phyloP scores from a whole-genome alignment of 495 filamentous ascomycete genomes.

The Talaromyces stipitatus region DNA sequence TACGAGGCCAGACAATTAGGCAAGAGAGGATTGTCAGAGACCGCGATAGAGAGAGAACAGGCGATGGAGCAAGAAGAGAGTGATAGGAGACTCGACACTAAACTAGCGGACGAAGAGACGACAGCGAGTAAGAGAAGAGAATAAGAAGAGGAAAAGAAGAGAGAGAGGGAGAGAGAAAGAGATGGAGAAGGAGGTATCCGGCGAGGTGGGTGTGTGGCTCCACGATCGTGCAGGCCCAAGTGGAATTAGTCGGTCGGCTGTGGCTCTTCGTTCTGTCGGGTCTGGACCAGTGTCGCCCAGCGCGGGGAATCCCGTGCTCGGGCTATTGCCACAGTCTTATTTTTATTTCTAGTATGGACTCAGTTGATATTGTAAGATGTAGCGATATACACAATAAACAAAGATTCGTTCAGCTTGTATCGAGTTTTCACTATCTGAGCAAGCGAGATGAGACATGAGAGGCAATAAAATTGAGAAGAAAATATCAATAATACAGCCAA shows the following conservation, averaged over 20 bases:
- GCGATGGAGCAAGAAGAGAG: background rate
- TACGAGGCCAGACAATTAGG: background rate
- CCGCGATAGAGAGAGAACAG: background rate
- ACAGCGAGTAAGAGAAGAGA: slow-evolving; percentile 7
- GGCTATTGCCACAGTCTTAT: background rate
- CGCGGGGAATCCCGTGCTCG: slow-evolving; percentile 5
- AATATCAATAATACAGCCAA: background rate
- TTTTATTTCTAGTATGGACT: background rate
- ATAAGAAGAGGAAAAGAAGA: slow-evolving; percentile 5
- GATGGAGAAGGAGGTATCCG: slow-evolving; percentile 6
- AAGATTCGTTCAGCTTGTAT: background rate
- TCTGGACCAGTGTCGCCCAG: slow-evolving; percentile 7
- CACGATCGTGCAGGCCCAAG: slow-evolving; percentile 11
- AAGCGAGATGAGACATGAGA: background rate
- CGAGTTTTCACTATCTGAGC: background rate
- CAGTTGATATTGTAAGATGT: background rate
- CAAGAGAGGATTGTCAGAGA: background rate
- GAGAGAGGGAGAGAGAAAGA: slow-evolving; percentile 6
- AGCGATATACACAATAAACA: background rate
- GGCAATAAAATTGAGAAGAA: background rate
- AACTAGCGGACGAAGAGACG: background rate
- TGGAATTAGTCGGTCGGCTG: slow-evolving; percentile 3
- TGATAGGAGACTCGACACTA: background rate
- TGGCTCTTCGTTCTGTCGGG: background rate
- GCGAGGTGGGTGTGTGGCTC: slow-evolving; percentile 8